Percentiles rank a stretch among this genome's conserved stretches.
These are phyloP conservation scores for Botrytis pseudocinerea DNA, from an alignment of 2,329 filamentous ascomycete genomes.

Conservation along the genomic window DNA sequence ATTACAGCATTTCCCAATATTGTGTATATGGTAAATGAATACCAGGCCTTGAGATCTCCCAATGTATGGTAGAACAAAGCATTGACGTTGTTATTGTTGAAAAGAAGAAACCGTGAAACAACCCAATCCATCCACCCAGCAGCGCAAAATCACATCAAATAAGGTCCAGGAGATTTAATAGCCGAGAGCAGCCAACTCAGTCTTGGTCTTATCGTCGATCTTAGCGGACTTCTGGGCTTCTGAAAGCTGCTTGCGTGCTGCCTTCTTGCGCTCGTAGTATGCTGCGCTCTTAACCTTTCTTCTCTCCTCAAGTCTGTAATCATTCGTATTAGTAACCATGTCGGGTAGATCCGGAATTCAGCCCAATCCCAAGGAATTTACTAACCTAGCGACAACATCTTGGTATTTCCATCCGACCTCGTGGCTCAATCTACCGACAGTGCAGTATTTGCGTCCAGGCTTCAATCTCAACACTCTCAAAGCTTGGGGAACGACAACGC, in stretches of 20 bases:
- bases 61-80: slow-evolving; percentile 40
- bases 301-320: slow-evolving; percentile 88
- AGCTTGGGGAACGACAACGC: slow-evolving; percentile 98
- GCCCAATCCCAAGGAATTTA: slow-evolving; percentile 39
- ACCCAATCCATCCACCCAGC: slow-evolving; percentile 28
- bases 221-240: slow-evolving; percentile 91
- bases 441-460: slow-evolving; percentile 99
- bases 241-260: slow-evolving; percentile 82
- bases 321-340: slow-evolving; percentile 30
- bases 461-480: slow-evolving; percentile 94
- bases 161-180: slow-evolving; percentile 64
- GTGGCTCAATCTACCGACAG: slow-evolving; percentile 93
- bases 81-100: slow-evolving; percentile 37
- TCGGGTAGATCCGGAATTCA: background rate
- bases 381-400: slow-evolving; percentile 96
- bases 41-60: slow-evolving; percentile 39
- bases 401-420: slow-evolving; percentile 99
- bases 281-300: slow-evolving; percentile 99
- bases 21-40: slow-evolving; percentile 29
- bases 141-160: slow-evolving; percentile 31
- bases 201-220: slow-evolving; percentile 81
- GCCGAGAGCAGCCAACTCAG: slow-evolving; percentile 85
- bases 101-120: slow-evolving; percentile 35
- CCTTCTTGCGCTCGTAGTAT: slow-evolving; percentile 99
- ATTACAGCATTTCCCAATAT: slow-evolving; percentile 39